Evolutionary conservation across 345 rosid species (phyloP).

Genomic region (Brassica cretica): DNA sequence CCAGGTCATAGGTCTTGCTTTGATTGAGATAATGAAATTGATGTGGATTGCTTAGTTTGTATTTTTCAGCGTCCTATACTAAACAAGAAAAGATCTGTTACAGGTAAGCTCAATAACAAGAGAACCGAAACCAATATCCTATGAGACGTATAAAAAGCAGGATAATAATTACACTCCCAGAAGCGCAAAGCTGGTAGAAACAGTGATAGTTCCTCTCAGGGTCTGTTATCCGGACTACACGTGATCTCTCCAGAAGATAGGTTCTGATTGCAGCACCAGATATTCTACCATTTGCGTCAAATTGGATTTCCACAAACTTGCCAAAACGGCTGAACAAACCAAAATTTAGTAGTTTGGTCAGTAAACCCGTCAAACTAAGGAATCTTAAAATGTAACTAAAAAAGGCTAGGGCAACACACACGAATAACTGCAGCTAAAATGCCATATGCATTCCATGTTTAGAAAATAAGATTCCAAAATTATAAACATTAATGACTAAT

Average conservation of each 20-base stretch:
- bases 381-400: slow-evolving; percentile 2
- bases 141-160: neutral
- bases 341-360: neutral
- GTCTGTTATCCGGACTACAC: neutral
- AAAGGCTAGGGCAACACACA: neutral
- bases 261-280: slow-evolving; percentile 1
- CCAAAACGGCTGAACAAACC: neutral
- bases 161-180: neutral
- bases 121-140: neutral
- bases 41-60: neutral
- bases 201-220: neutral
- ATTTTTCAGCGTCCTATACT: neutral
- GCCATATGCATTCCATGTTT: neutral
- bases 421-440: neutral
- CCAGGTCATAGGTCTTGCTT: neutral
- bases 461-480: neutral
- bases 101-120: neutral
- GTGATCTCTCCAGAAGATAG: neutral
- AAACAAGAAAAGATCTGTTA: neutral
- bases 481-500: neutral
- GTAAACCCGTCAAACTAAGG: neutral
- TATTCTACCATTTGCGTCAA: neutral
- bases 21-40: neutral
- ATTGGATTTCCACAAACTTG: neutral
- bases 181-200: neutral